Conservation (phyloP, 305 asterid species). For the Fraxinus platypoda region DNA sequence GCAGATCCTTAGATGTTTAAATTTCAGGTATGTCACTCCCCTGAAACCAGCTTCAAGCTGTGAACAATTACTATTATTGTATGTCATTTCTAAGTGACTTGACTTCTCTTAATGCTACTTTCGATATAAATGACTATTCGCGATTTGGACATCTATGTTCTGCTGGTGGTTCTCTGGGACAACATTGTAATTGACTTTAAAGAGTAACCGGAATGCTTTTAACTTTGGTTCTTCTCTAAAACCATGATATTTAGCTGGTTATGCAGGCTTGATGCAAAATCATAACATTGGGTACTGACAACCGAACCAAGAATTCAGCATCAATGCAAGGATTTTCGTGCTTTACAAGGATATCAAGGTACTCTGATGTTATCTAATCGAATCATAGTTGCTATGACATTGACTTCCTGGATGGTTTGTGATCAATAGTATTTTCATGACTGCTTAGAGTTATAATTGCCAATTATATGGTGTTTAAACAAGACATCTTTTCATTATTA, state of each 20-base stretch:
- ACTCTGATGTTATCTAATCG: no score
- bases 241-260: conserved; percentile 13
- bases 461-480: no score
- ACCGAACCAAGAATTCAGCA: conserved; percentile 86
- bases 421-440: no score
- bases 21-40: no score
- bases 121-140: conserved; percentile 76
- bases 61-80: conserved; percentile 42
- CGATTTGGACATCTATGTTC: conserved; percentile 68
- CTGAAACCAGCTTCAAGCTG: conserved; percentile 22
- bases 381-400: no score
- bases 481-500: no score
- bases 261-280: conserved; percentile 60
- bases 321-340: conserved; percentile 64
- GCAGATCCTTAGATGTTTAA: no score
- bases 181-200: conserved; percentile 38
- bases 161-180: conserved; percentile 65
- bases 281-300: conserved; percentile 66
- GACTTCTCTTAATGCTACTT: conserved; percentile 56
- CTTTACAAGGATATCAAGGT: not conserved
- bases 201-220: not conserved
- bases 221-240: not conserved
- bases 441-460: no score
- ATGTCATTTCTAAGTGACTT: conserved; percentile 63
- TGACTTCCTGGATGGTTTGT: no score